A percentile compares a stretch with the other conserved stretches of the same genome.
Evolutionary conservation across 495 filamentous ascomycete species (phyloP).

Genomic region (Penicillium diatomitis): DNA sequence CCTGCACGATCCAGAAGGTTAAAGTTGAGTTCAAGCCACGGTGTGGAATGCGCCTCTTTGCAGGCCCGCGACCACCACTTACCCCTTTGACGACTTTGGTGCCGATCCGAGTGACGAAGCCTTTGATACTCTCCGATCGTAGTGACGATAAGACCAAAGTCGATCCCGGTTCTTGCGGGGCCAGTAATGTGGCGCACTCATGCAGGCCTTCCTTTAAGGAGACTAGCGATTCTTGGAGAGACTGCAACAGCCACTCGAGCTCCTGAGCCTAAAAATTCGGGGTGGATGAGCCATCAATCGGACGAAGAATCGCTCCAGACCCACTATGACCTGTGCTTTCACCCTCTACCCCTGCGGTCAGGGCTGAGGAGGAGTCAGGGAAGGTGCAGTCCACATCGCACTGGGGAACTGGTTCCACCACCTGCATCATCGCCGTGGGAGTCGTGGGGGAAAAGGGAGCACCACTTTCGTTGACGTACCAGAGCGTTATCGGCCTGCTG

Average conservation of each 20-base stretch:
- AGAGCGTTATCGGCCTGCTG: conserved; percentile 57
- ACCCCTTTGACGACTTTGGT: conserved; percentile 69
- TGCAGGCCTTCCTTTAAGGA: conserved; percentile 76
- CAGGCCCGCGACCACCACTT: neutral
- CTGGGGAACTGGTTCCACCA: neutral
- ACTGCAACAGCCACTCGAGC: conserved; percentile 75
- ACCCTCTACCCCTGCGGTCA: too few relatives aligned
- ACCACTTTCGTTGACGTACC: conserved; percentile 35
- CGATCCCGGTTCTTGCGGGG: conserved; percentile 70
- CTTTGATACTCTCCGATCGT: conserved; percentile 83
- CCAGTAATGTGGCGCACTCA: conserved; percentile 77
- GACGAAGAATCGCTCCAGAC: conserved; percentile 12
- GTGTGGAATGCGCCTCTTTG: too few relatives aligned
- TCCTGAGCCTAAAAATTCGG: conserved; percentile 52
- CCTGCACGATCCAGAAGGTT: conserved; percentile 20
- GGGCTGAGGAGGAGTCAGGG: neutral
- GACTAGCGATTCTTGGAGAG: conserved; percentile 66
- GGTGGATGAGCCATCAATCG: conserved; percentile 4
- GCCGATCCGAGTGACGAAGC: conserved; percentile 75
- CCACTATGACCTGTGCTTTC: conserved; percentile 5
- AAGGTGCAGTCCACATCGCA: neutral
- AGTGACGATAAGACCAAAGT: conserved; percentile 85
- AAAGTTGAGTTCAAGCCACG: neutral
- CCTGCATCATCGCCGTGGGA: conserved; percentile 1
- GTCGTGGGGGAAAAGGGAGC: neutral